Conservation (phyloP, 1,139 yeast genomes). For the Hanseniaspora gamundiae region DNA sequence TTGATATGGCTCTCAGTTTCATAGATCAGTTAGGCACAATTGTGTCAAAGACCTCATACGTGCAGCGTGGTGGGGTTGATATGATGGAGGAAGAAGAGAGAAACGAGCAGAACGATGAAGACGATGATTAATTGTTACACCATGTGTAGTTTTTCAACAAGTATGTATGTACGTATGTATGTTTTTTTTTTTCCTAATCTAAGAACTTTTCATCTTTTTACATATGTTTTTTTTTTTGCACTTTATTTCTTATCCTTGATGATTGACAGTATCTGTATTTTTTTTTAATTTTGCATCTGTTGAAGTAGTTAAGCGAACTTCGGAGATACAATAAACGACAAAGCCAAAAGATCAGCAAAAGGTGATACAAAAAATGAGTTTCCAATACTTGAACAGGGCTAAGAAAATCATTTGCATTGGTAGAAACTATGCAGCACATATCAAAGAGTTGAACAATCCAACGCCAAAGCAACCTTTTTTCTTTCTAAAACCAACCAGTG, state of each 20-base stretch:
- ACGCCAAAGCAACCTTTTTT: slow-evolving; percentile 80
- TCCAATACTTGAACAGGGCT: slow-evolving; percentile 50
- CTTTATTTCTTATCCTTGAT: too few species aligned
- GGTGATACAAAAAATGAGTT: slow-evolving; percentile 19
- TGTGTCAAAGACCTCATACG: slow-evolving; percentile 2
- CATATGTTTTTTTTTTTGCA: too few species aligned
- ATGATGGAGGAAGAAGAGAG: background rate
- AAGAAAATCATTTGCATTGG: slow-evolving; percentile 88
- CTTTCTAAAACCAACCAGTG: slow-evolving; percentile 75
- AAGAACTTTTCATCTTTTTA: too few species aligned
- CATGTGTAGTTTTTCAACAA: background rate
- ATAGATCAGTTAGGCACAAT: slow-evolving; percentile 1
- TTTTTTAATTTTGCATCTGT: too few species aligned
- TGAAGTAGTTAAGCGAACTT: too few species aligned
- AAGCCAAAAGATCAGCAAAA: too few species aligned
- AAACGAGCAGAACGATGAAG: background rate
- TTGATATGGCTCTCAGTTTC: slow-evolving; percentile 1
- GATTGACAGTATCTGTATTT: too few species aligned
- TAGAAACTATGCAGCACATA: slow-evolving; percentile 90
- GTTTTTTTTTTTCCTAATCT: too few species aligned
- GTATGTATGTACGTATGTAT: too few species aligned
- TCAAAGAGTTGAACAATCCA: slow-evolving; percentile 72
- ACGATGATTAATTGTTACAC: background rate
- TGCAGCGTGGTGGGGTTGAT: slow-evolving; percentile 4
- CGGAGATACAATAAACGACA: too few species aligned